A percentile compares a stretch with the other conserved stretches of the same genome.
phyloP scores from a whole-genome alignment of 176 grass and related monocot species.

The Tillandsia leiboldiana region DNA sequence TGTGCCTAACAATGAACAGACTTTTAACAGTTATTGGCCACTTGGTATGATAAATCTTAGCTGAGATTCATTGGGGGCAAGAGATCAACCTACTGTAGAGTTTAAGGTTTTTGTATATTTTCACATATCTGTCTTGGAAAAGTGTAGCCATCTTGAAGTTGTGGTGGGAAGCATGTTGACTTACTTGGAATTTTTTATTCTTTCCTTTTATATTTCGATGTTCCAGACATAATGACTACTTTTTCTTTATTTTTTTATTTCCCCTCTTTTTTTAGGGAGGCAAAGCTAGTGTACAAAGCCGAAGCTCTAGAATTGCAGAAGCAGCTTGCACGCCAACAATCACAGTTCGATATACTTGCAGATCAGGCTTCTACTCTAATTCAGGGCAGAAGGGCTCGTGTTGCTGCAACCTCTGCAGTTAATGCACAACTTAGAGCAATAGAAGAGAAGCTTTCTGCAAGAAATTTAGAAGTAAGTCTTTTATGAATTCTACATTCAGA shows the following conservation, averaged over 20 bases:
- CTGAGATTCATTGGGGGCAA: too few species aligned
- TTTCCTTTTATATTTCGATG: slow-evolving; percentile 15
- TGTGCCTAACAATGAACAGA: too few species aligned
- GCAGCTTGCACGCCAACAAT: slow-evolving; percentile 69
- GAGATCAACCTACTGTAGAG: too few species aligned
- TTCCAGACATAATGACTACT: slow-evolving; percentile 15
- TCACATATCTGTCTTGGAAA: too few species aligned
- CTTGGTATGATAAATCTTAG: too few species aligned
- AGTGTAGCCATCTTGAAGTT: too few species aligned
- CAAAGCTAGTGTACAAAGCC: slow-evolving; percentile 78
- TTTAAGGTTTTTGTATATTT: too few species aligned
- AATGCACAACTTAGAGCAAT: slow-evolving; percentile 53
- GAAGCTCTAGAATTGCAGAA: slow-evolving; percentile 92
- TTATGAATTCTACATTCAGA: slow-evolving; percentile 1
- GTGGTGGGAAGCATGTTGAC: too few species aligned
- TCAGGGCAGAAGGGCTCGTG: slow-evolving; percentile 73
- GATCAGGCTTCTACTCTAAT: slow-evolving; percentile 87
- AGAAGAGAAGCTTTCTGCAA: slow-evolving; percentile 78
- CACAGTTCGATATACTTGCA: slow-evolving; percentile 83
- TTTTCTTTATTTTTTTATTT: neutral
- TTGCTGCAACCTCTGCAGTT: slow-evolving; percentile 68
- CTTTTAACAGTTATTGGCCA: too few species aligned
- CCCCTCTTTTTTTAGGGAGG: slow-evolving; percentile 49
- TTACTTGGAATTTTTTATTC: too few species aligned
- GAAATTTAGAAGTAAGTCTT: slow-evolving; percentile 72